phyloP scores from a whole-genome alignment of 2,329 filamentous ascomycete species.

The Drechslerella coelobrocha region DNA sequence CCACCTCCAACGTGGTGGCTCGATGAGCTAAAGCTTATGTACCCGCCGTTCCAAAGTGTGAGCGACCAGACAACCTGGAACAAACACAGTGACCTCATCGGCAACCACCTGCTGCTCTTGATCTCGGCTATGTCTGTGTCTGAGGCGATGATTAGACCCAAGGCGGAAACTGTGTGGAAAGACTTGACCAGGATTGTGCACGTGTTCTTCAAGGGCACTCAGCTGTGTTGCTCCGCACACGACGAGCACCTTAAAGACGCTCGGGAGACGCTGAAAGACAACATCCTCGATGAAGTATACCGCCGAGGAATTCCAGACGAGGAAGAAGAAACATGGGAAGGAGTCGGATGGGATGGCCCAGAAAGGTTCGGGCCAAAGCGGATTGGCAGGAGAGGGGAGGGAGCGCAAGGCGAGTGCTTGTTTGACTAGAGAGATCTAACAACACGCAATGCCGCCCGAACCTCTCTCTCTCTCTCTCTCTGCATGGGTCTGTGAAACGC shows the following conservation, averaged over 20 bases:
- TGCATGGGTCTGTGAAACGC: background rate
- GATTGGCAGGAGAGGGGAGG: slow-evolving; percentile 40
- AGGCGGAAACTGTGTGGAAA: slow-evolving; percentile 36
- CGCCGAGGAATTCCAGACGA: slow-evolving; percentile 38
- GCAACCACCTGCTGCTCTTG: slow-evolving; percentile 42
- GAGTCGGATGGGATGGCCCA: slow-evolving; percentile 37
- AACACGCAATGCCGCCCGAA: background rate
- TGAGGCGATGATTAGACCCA: slow-evolving; percentile 25
- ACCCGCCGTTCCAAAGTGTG: slow-evolving; percentile 37
- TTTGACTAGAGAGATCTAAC: slow-evolving; percentile 20
- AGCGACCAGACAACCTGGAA: slow-evolving; percentile 25
- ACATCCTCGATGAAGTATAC: slow-evolving; percentile 43
- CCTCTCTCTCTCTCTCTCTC: background rate
- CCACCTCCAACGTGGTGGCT: slow-evolving; percentile 44
- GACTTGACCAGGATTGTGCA: slow-evolving; percentile 32
- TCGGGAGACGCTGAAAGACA: slow-evolving; percentile 29
- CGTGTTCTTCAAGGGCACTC: slow-evolving; percentile 44
- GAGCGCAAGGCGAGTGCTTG: slow-evolving; percentile 34
- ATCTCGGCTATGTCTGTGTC: slow-evolving; percentile 42
- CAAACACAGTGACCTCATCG: slow-evolving; percentile 39
- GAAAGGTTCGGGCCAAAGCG: slow-evolving; percentile 37
- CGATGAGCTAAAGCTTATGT: slow-evolving; percentile 47
- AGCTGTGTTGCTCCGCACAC: slow-evolving; percentile 34
- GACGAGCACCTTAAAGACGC: slow-evolving; percentile 27
- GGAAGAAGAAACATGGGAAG: slow-evolving; percentile 44